A percentile compares a stretch with the other conserved stretches of the same genome.
Evolutionary conservation across 805 yeast species (phyloP).

Genomic region (Starmerella khaoyaiensis): DNA sequence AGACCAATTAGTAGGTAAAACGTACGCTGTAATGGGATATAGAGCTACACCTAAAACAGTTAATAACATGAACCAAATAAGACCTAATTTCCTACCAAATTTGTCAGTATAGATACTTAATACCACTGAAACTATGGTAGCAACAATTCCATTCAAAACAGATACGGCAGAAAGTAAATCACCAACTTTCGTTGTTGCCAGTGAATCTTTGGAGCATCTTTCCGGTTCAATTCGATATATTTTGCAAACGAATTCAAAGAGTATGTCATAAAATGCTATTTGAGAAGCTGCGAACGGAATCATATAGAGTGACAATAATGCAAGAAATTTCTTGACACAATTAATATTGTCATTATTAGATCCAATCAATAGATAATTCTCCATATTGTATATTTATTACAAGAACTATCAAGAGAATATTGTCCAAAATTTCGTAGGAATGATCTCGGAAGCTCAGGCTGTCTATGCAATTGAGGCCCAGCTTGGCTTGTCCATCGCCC

Average conservation of each 20-base stretch:
- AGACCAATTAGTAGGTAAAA: not conserved
- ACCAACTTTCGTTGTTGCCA: conserved; percentile 4
- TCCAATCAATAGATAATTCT: conserved; percentile 2
- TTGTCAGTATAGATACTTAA: conserved; percentile 10
- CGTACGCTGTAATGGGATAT: conserved; percentile 4
- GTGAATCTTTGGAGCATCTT: conserved; percentile 5
- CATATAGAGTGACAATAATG: conserved; percentile 3
- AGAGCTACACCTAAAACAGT: conserved; percentile 1
- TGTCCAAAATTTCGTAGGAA: too few species aligned
- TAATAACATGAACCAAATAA: conserved; percentile 12
- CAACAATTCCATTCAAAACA: conserved; percentile 8
- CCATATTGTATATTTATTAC: not conserved
- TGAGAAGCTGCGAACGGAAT: conserved; percentile 12
- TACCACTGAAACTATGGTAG: conserved; percentile 5
- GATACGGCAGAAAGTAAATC: conserved; percentile 11
- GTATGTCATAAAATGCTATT: conserved; percentile 10
- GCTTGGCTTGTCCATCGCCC: too few species aligned
- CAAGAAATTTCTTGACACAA: conserved; percentile 1
- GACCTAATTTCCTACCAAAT: conserved; percentile 10
- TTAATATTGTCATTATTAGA: not conserved
- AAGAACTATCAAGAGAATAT: not conserved
- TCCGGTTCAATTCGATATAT: not conserved
- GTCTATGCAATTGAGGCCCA: too few species aligned
- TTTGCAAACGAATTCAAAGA: conserved; percentile 10
- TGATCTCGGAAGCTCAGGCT: too few species aligned